Evolutionary conservation across 2,329 filamentous ascomycete species (phyloP), one percentile per base, ranked within the genome.

Genomic region (Colletotrichum melonis): DNA sequence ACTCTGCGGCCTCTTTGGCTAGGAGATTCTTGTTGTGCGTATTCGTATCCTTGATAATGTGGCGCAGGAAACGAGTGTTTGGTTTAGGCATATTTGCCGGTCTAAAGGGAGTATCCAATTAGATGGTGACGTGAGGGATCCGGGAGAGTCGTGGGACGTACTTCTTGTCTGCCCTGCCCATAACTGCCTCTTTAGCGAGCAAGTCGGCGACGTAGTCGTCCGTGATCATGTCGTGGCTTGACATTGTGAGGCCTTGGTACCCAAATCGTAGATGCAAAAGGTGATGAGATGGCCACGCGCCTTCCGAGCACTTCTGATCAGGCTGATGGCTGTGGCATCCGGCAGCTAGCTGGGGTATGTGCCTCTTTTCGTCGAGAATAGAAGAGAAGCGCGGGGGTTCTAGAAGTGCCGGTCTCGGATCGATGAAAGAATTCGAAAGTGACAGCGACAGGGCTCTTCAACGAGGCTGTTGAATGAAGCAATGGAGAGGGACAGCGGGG

Each of bases 1-100:
- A 92, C 76, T 98, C 95, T 60, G 93, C 91, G 30, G 92, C 92
- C 81, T 98, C 96, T 79, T 92, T 97, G 1, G 93, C 94, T 22
- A 95, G 90, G 35, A 98, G 86, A 1, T 94, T 93, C 28, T 93
- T 91, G 88, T 99, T 99, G 83, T 99, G 96, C 67, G 84, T 93
- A 78, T 97, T 93, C 9, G 95, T 97, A 76, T 97, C 93, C 75
- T 92, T 93, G 74, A 99, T 94, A 69, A 98, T 94, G 78, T 97
- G 93, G 71, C 92, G 92, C 55, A 99, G 85, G 80, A 98, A 98
- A 42, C 93, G 90, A 0, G 94, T 98, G 79, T 99, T 98, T 3
- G 96, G 95, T 80, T 96, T 98, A 1, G 94, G 94, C 75, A 92
- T 90, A 76, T 89, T 89, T 58, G 89, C 83, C 70, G 92, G 90